Conservation (phyloP, 78 protist genomes). For the Creolimax fragrantissima region DNA sequence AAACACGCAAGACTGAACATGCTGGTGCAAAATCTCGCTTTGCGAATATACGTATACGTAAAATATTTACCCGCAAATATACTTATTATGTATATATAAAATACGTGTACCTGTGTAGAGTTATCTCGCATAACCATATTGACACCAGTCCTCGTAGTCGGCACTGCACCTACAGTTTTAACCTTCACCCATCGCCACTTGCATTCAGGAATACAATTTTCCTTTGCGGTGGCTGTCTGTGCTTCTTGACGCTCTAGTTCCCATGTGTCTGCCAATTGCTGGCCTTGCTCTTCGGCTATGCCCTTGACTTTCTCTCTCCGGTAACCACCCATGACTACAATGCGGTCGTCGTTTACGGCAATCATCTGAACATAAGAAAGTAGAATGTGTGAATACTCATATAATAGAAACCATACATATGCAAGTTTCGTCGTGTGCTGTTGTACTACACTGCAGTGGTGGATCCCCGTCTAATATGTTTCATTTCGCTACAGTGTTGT, state of each 20-base stretch:
- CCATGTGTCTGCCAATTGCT: neutral
- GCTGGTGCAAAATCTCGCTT: too few relatives aligned
- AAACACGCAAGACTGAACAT: too few relatives aligned
- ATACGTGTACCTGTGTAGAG: neutral
- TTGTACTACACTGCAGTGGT: neutral
- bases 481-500: too few relatives aligned
- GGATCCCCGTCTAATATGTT: too few relatives aligned
- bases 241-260: neutral
- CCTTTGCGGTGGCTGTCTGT: neutral
- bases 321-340: neutral
- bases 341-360: neutral
- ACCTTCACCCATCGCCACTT: neutral
- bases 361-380: neutral
- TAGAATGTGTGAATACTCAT: neutral
- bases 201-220: neutral
- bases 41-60: too few relatives aligned
- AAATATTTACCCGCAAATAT: too few relatives aligned
- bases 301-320: neutral
- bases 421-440: too few relatives aligned
- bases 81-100: too few relatives aligned
- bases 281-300: neutral
- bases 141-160: neutral
- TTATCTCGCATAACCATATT: neutral
- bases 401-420: neutral
- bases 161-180: neutral